phyloP scores from a whole-genome alignment of 1,284 basidiomycete species.

The Heliocybe sulcata region DNA sequence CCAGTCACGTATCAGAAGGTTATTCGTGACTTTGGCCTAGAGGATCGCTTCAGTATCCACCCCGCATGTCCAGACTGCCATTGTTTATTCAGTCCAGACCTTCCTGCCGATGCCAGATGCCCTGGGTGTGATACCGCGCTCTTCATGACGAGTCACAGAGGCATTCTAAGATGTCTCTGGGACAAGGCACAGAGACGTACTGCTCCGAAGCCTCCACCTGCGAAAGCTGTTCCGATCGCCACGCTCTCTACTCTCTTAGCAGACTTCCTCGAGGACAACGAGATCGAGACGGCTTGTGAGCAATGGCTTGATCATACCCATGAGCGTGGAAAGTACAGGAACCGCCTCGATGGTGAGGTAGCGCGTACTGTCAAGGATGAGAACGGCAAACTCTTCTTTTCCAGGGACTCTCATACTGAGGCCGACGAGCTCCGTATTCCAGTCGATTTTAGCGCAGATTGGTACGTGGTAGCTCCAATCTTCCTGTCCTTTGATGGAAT shows the following conservation, averaged over 20 bases:
- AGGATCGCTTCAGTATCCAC: conserved; percentile 15
- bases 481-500: no score
- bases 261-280: background rate
- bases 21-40: conserved; percentile 14
- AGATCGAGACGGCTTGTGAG: background rate
- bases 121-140: background rate
- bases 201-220: background rate
- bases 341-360: background rate
- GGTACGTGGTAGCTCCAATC: background rate
- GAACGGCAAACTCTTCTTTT: background rate
- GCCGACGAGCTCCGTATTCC: background rate
- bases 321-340: background rate
- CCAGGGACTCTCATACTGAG: background rate
- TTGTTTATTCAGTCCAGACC: conserved; percentile 7
- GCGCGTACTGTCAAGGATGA: background rate
- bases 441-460: background rate
- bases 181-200: no score
- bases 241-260: background rate
- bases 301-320: background rate
- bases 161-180: no score
- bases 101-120: background rate
- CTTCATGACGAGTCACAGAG: background rate
- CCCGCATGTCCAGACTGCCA: conserved; percentile 16
- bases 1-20: conserved; percentile 15
- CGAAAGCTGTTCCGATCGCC: background rate